phyloP scores from a whole-genome alignment of 306 rosid species.

The Potentilla sterilis region DNA sequence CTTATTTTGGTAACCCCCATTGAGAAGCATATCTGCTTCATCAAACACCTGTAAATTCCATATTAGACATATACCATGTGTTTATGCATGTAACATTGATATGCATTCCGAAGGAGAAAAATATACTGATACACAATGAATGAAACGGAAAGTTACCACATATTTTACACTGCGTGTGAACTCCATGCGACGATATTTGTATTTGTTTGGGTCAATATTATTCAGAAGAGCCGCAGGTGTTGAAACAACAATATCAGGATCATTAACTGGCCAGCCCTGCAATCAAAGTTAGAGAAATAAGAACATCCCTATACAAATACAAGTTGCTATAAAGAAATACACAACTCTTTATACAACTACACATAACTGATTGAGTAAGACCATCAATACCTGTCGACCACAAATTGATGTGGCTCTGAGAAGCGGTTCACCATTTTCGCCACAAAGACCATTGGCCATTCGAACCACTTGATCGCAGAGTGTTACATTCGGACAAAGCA shows the following conservation, averaged over 20 bases:
- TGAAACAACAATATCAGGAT: conserved; percentile 81
- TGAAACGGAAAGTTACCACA: conserved; percentile 57
- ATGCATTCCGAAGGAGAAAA: not conserved
- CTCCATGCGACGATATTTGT: conserved; percentile 44
- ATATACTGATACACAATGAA: not conserved
- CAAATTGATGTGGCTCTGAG: conserved; percentile 71
- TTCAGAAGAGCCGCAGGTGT: conserved; percentile 95
- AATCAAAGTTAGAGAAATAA: conserved; percentile 25
- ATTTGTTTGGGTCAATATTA: conserved; percentile 59
- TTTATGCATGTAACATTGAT: not conserved
- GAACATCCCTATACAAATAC: conserved; percentile 1
- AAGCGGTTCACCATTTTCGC: conserved; percentile 58
- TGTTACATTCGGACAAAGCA: conserved; percentile 91
- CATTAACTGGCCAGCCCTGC: conserved; percentile 85
- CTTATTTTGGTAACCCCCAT: conserved; percentile 91
- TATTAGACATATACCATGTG: conserved; percentile 4
- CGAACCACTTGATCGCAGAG: conserved; percentile 85
- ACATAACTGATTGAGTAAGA: not conserved
- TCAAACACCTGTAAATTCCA: conserved; percentile 71
- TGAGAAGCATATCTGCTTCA: conserved; percentile 98
- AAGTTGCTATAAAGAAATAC: not conserved
- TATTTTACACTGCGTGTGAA: conserved; percentile 75
- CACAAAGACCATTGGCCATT: conserved; percentile 75
- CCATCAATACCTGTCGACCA: conserved; percentile 75
- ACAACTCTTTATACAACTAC: not conserved